A percentile compares a stretch with the other conserved stretches of the same genome.
phyloP scores from a whole-genome alignment of 805 yeast species.

The Pichia insulana region DNA sequence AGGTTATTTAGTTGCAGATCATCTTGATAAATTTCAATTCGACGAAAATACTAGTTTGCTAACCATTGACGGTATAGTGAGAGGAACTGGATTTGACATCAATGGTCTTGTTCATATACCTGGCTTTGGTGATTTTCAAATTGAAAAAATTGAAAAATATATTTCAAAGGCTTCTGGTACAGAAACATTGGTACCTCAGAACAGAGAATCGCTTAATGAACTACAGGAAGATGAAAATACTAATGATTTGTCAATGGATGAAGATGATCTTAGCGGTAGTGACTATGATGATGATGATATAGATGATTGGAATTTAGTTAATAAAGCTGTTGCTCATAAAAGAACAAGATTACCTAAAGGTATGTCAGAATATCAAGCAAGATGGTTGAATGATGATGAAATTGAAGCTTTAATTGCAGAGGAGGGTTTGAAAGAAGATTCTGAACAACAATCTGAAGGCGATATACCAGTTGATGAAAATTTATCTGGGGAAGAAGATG shows the following conservation, averaged over 20 bases:
- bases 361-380: constrained; percentile 67
- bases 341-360: constrained; percentile 53
- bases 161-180: constrained; percentile 18
- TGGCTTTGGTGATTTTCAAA: constrained; percentile 81
- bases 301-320: constrained; percentile 17
- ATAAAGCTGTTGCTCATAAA: constrained; percentile 8
- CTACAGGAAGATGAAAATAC: constrained; percentile 36
- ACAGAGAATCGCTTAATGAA: constrained; percentile 14
- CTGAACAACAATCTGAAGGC: constrained; percentile 28
- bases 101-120: constrained; percentile 79
- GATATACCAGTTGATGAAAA: constrained; percentile 3
- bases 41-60: constrained; percentile 32
- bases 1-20: constrained; percentile 77
- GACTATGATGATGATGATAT: constrained; percentile 20
- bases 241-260: constrained; percentile 53
- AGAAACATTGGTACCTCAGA: constrained; percentile 27
- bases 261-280: constrained; percentile 31
- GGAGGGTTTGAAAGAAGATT: constrained; percentile 30
- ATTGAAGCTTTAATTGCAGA: constrained; percentile 32
- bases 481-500: neutral
- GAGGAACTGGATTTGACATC: constrained; percentile 79
- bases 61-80: constrained; percentile 69
- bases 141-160: constrained; percentile 55
- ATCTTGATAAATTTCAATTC: constrained; percentile 28
- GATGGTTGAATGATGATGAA: constrained; percentile 65